Evolutionary conservation across 768 basidiomycete species (phyloP), one percentile per base, ranked within the genome.

Genomic region (Asterophora parasitica): DNA sequence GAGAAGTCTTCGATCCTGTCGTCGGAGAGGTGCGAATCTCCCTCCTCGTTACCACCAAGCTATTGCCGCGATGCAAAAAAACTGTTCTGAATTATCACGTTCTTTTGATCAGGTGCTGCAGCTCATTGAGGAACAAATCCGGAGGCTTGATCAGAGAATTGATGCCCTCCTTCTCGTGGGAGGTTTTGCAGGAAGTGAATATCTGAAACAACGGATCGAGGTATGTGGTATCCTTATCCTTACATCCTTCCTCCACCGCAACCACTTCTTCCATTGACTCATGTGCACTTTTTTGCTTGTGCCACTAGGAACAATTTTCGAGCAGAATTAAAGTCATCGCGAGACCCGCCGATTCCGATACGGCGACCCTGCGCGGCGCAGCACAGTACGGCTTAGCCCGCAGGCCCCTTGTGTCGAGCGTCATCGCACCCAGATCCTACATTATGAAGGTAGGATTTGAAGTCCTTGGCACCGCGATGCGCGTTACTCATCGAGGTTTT

Each of bases 1-100:
- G 78, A 53, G 85, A 90, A 62, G 91, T 93, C n/a, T 94, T 93
- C 56, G 90, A 92, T 65, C 91, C 92, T 20, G 84, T 93, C 31
- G 81, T 94, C 30, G 77, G 78, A 52, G 77, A 90, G 73, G 89
- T 88, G 47, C 17, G 74, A 55, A 55, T 52, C 34, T 50, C 23
- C 23, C 23, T 23, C 23, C 23, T 52, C 13, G 38, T 44, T 51
- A 58, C 23, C 23, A 3, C 23, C 6, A 23, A 6, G 23, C 23
- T 40, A 23, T 44, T 33, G 17, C 41, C 31, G 28, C 41, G 33
- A 23, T 23, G 23, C 23, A 23, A 23, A 44, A 50, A 41, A 12
- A 20, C 36, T 44, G 42, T 35, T 37, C 35, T 46, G 32, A 44
- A 27, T 39, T 26, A 33, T 48, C 12, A 17, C 9, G 17, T 44